phyloP scores from a whole-genome alignment of 768 basidiomycete genomes.

The Pisolithus albus region DNA sequence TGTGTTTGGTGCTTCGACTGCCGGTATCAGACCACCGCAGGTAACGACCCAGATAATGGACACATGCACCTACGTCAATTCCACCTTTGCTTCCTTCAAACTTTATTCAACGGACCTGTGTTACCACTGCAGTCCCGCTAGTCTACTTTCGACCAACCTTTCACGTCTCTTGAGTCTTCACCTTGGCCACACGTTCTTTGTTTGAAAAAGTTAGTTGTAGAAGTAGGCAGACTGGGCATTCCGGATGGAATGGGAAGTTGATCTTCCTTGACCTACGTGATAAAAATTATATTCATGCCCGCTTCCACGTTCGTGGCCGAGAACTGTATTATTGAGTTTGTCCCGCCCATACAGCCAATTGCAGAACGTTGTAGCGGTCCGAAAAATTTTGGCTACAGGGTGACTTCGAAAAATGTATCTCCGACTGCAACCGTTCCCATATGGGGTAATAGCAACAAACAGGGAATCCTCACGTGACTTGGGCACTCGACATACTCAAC shows the following conservation, averaged over 20 bases:
- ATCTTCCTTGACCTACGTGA: constrained; percentile 25
- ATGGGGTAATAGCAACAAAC: too few relatives aligned
- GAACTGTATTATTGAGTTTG: background rate
- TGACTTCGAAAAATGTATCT: too few relatives aligned
- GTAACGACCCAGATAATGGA: constrained; percentile 10
- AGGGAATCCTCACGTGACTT: too few relatives aligned
- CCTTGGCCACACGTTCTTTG: background rate
- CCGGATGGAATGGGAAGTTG: constrained; percentile 33
- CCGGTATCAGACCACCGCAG: constrained; percentile 3
- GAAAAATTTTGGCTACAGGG: too few relatives aligned
- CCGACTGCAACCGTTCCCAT: too few relatives aligned
- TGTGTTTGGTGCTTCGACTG: constrained; percentile 9
- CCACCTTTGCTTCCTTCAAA: constrained; percentile 15
- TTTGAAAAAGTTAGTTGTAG: constrained; percentile 4
- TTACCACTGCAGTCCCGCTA: constrained; percentile 21
- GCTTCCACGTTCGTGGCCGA: background rate
- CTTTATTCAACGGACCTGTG: constrained; percentile 16
- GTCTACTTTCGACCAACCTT: constrained; percentile 9
- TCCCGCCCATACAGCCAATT: background rate
- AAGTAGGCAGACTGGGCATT: constrained; percentile 1
- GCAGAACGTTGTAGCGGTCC: too few relatives aligned
- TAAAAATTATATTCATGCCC: constrained; percentile 7
- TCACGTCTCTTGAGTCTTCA: constrained; percentile 1
- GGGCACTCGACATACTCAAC: too few relatives aligned
- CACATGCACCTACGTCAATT: constrained; percentile 9